phyloP scores from a whole-genome alignment of 2,329 filamentous ascomycete species.

The Beauveria scarabaeidicola region DNA sequence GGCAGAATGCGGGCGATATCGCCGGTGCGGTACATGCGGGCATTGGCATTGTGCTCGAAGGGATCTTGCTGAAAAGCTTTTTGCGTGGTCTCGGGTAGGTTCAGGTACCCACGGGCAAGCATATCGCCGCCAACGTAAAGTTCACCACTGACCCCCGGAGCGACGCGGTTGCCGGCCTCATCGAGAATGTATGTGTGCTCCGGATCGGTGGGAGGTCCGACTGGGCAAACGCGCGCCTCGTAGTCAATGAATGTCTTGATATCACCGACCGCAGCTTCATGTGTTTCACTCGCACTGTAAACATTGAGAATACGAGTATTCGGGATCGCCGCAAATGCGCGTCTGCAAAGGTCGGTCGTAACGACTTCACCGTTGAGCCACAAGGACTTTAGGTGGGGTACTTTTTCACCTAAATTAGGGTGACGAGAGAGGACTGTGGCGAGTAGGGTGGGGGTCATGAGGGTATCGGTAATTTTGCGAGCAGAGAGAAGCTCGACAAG shows the following conservation, averaged over 20 bases:
- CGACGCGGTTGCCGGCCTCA: constrained; percentile 56
- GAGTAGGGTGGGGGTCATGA: constrained; percentile 75
- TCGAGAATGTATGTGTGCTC: constrained; percentile 65
- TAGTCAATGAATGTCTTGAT: constrained; percentile 58
- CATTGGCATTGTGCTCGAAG: constrained; percentile 49
- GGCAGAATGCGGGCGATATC: constrained; percentile 60
- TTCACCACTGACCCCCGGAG: constrained; percentile 57
- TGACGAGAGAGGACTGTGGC: constrained; percentile 66
- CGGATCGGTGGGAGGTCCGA: constrained; percentile 61
- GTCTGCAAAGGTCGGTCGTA: constrained; percentile 64
- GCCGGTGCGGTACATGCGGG: constrained; percentile 67
- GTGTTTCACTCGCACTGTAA: constrained; percentile 76
- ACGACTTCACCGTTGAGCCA: constrained; percentile 83
- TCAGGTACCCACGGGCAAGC: constrained; percentile 69
- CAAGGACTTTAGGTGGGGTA: constrained; percentile 59
- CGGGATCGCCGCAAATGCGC: constrained; percentile 59
- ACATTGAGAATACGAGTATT: constrained; percentile 65
- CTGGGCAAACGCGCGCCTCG: constrained; percentile 60
- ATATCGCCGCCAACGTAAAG: constrained; percentile 67
- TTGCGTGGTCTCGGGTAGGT: constrained; percentile 68
- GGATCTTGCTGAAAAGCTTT: constrained; percentile 61
- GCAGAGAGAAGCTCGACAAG: constrained; percentile 61
- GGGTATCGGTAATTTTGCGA: constrained; percentile 65
- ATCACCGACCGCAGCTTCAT: constrained; percentile 71
- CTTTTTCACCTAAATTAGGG: constrained; percentile 51